phyloP scores from a whole-genome alignment of 352 stramenopile genomes.

The Halophytophthora polymorphica region DNA sequence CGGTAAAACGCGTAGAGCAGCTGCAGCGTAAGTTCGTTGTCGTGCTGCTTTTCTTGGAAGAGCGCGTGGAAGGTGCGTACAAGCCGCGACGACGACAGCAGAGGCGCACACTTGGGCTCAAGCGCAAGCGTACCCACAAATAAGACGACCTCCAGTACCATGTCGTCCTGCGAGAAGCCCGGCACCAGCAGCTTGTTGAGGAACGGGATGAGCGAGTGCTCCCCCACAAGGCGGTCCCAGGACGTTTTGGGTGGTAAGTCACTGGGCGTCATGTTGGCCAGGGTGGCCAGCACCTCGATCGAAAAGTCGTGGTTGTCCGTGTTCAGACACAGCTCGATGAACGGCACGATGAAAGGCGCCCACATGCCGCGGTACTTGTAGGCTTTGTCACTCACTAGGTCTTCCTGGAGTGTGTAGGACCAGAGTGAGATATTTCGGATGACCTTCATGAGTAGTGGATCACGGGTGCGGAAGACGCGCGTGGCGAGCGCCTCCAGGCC shows the following conservation, averaged over 20 bases:
- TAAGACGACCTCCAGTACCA: slow-evolving; percentile 90
- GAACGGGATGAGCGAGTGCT: slow-evolving; percentile 87
- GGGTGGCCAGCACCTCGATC: slow-evolving; percentile 91
- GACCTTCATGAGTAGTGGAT: slow-evolving; percentile 94
- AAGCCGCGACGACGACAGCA: slow-evolving; percentile 71
- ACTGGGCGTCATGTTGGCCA: slow-evolving; percentile 90
- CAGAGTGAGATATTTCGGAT: slow-evolving; percentile 90
- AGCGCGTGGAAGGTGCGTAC: slow-evolving; percentile 74
- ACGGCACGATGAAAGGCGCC: slow-evolving; percentile 84
- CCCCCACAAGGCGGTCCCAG: slow-evolving; percentile 88
- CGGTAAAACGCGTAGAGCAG: slow-evolving; percentile 80
- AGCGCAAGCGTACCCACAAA: slow-evolving; percentile 77
- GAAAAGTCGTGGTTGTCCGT: slow-evolving; percentile 92
- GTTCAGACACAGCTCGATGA: slow-evolving; percentile 83
- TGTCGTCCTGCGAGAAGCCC: slow-evolving; percentile 91
- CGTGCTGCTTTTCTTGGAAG: slow-evolving; percentile 86
- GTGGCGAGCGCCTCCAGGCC: slow-evolving; percentile 89
- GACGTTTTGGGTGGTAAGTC: slow-evolving; percentile 87
- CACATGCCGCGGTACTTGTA: slow-evolving; percentile 94
- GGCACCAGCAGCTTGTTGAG: slow-evolving; percentile 90
- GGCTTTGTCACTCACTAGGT: slow-evolving; percentile 76
- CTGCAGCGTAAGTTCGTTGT: slow-evolving; percentile 83
- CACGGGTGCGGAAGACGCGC: slow-evolving; percentile 83
- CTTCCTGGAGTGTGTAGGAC: slow-evolving; percentile 90
- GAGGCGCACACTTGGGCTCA: slow-evolving; percentile 78